A percentile compares a stretch with the other conserved stretches of the same genome.
Conservation (phyloP, 768 basidiomycete genomes). For the Termitomyces sp. region DNA sequence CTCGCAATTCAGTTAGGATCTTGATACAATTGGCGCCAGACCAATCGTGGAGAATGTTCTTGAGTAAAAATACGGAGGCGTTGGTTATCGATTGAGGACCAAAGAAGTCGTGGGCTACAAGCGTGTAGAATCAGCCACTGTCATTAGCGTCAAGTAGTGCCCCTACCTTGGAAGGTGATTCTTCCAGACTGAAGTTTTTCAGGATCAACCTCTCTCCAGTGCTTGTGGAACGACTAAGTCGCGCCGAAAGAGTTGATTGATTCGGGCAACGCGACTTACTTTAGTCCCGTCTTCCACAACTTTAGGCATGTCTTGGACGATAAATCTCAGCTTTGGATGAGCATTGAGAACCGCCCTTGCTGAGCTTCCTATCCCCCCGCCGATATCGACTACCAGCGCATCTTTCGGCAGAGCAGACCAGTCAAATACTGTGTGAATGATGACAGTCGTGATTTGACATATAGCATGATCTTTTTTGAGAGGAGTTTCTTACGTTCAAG, state of each 20-base stretch:
- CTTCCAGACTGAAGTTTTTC: conserved; percentile 22
- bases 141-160: too few relatives aligned
- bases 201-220: conserved; percentile 18
- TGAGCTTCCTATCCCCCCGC: conserved; percentile 57
- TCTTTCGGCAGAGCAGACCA: conserved; percentile 46
- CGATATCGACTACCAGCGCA: conserved; percentile 55
- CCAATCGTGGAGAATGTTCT: conserved; percentile 64
- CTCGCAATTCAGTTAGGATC: conserved; percentile 32
- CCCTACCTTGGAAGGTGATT: conserved; percentile 22
- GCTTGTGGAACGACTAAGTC: background rate
- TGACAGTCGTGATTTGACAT: background rate
- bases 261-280: background rate
- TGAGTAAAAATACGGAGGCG: conserved; percentile 48
- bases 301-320: conserved; percentile 51
- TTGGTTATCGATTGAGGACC: conserved; percentile 36
- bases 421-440: conserved; percentile 38
- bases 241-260: background rate
- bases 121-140: background rate
- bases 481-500: conserved; percentile 11
- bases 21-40: conserved; percentile 37
- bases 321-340: conserved; percentile 29
- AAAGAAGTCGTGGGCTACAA: conserved; percentile 27
- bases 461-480: background rate
- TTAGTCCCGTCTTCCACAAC: conserved; percentile 7
- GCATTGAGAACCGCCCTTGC: background rate